phyloP scores from a whole-genome alignment of 306 rosid genomes.

The Fragaria nilgerrensis region DNA sequence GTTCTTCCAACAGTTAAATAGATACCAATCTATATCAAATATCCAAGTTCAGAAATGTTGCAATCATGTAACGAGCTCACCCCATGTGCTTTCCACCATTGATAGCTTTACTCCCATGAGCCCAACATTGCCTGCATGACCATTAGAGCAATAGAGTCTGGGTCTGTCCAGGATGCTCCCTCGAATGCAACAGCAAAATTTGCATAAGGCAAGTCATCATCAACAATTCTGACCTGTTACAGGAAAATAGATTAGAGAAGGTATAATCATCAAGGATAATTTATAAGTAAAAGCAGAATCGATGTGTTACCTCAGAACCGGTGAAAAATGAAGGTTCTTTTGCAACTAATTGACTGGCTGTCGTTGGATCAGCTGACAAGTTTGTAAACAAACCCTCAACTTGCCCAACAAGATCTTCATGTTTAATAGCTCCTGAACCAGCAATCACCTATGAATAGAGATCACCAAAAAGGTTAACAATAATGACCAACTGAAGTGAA shows the following conservation, averaged over 20 bases:
- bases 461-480: slow-evolving; percentile 10
- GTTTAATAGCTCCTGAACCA: slow-evolving; percentile 91
- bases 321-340: slow-evolving; percentile 82
- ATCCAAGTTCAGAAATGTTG: neutral
- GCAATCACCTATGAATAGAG: slow-evolving; percentile 59
- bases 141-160: slow-evolving; percentile 90
- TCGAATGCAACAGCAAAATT: slow-evolving; percentile 92
- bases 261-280: neutral
- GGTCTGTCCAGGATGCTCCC: slow-evolving; percentile 98
- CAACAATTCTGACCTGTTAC: slow-evolving; percentile 83
- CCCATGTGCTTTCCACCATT: slow-evolving; percentile 99
- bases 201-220: slow-evolving; percentile 82
- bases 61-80: slow-evolving; percentile 32
- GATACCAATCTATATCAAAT: neutral
- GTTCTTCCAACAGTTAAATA: slow-evolving; percentile 6
- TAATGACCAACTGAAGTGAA: neutral
- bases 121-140: slow-evolving; percentile 99
- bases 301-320: slow-evolving; percentile 80
- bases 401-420: slow-evolving; percentile 67
- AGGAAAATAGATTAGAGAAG: slow-evolving; percentile 1
- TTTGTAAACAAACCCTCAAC: slow-evolving; percentile 70
- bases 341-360: slow-evolving; percentile 72
- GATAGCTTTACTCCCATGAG: slow-evolving; percentile 87
- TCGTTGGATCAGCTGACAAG: slow-evolving; percentile 71
- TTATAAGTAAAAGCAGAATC: neutral